Base-by-base conservation (phyloP, 2,329 filamentous ascomycete genomes). In the Cladophialophora carrionii region DNA sequence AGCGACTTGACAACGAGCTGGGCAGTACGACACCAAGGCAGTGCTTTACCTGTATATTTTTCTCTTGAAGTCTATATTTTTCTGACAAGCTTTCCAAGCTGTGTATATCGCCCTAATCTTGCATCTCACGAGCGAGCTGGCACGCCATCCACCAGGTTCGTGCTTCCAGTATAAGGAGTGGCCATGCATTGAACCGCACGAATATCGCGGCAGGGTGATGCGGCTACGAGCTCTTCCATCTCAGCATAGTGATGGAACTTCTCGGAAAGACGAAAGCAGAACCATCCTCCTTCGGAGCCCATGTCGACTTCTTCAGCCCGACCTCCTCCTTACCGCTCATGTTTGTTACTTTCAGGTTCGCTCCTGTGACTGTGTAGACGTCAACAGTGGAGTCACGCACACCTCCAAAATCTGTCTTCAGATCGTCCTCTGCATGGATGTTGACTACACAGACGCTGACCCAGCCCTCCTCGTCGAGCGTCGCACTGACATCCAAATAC, bases 371-470 rank as follows among this genome's bases (percentile, higher is more conserved):
- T 0, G 82, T 87, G 72, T 85, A 88, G 3, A 90, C 86, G 31
- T 84, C 72, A 0, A 90, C 84, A 9, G 31, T 29, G 22, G 59
- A 34, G 0, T 79, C 80, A 4, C 71, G 72, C 0, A 86, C 74
- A 17, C 67, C 67, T 46, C 48, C 60, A 17, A 69, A 17, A 3
- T 34, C n/a, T 2, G 67, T 85, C 66, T 84, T 81, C 61, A 88
- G 87, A 62, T 82, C 84, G 67, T 83, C 80, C 8, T 82, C 81
- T 67, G 89, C 86, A 66, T 83, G 81, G 32, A 91, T 83, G 74
- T 95, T 95, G 17, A 92, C 89, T 0, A 93, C 90, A 2, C 85
- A 89, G 68, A 94, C 71, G 68, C 82, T 89, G 0, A 89, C 80
- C 59, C 80, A 83, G 0, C 89, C 89, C 63, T 85, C 82, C 6